Evolutionary conservation across 805 yeast species (phyloP).

Genomic region (Yamadazyma akitaensis): DNA sequence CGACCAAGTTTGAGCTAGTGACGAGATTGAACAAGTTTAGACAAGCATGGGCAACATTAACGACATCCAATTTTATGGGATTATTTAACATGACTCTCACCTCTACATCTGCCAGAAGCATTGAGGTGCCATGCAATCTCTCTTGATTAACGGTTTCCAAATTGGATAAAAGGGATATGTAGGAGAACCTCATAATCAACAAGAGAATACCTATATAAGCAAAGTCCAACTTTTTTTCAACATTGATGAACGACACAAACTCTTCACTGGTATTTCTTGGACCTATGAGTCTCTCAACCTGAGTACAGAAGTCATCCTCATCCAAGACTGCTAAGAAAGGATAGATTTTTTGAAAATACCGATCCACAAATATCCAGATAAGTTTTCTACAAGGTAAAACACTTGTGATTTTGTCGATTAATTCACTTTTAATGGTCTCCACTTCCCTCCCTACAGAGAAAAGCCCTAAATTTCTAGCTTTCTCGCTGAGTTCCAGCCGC

Average conservation of each 20-base stretch:
- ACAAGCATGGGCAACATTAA: constrained; percentile 31
- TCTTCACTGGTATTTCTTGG: constrained; percentile 21
- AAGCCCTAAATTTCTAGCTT: constrained; percentile 20
- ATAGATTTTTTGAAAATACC: constrained; percentile 57
- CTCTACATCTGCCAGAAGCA: constrained; percentile 20
- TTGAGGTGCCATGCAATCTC: background rate
- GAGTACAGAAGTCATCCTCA: constrained; percentile 47
- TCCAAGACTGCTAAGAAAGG: constrained; percentile 65
- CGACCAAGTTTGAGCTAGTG: constrained; percentile 43
- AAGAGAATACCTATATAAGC: constrained; percentile 32
- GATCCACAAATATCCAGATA: constrained; percentile 53
- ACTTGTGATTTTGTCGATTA: constrained; percentile 26
- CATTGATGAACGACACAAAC: background rate
- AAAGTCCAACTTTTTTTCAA: constrained; percentile 27
- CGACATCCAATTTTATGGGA: constrained; percentile 29
- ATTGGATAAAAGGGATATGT: constrained; percentile 34
- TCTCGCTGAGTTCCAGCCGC: constrained; percentile 12
- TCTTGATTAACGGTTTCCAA: constrained; percentile 23
- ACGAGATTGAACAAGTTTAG: constrained; percentile 33
- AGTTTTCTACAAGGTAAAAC: constrained; percentile 52
- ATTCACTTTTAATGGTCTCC: constrained; percentile 16
- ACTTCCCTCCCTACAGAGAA: constrained; percentile 26
- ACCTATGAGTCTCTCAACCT: constrained; percentile 47
- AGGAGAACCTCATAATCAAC: constrained; percentile 31
- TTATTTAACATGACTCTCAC: constrained; percentile 21